Conservation (phyloP, 306 rosid species). For the Acacia acuminata region DNA sequence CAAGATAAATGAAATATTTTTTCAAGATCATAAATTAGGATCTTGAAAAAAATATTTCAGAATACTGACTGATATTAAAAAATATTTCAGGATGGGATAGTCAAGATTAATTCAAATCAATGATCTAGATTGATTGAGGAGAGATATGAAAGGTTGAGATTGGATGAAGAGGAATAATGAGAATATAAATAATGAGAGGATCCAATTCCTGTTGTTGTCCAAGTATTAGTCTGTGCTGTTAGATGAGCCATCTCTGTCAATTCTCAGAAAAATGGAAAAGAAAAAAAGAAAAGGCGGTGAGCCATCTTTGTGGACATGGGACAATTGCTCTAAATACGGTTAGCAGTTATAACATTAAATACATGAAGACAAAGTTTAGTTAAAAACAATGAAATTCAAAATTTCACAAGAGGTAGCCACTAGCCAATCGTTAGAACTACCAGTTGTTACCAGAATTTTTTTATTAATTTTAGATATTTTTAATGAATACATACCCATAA, state of each 20-base stretch:
- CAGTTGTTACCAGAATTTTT: neutral
- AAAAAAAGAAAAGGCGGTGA: neutral
- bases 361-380: neutral
- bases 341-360: neutral
- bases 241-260: neutral
- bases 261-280: neutral
- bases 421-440: neutral
- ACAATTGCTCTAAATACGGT: neutral
- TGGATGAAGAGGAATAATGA: no score
- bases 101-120: no score
- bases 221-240: neutral
- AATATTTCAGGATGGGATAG: no score
- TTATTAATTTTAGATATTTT: neutral
- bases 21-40: no score
- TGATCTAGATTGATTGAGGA: no score
- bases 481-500: neutral
- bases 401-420: neutral
- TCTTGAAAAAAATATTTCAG: no score
- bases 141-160: no score
- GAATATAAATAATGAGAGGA: no score
- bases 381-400: neutral
- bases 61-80: no score
- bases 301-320: neutral
- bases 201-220: no score
- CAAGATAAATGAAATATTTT: no score